Conservation (phyloP, 2,329 filamentous ascomycete species). For the Fusarium compactum region DNA sequence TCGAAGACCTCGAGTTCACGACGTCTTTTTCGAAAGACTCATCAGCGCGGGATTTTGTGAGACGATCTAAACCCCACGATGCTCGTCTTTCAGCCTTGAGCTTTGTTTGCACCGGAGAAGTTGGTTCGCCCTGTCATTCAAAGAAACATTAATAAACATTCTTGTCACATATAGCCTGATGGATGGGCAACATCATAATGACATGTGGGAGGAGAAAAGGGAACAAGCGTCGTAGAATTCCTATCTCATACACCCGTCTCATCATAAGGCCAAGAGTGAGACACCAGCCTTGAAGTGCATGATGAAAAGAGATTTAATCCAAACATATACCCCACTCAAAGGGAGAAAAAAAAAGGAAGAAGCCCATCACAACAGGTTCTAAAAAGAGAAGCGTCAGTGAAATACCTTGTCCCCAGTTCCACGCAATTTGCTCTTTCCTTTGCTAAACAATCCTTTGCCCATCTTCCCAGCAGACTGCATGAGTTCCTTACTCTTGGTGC, state of each 20-base stretch:
- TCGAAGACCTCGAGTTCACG: slow-evolving; percentile 31
- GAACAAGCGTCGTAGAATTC: slow-evolving; percentile 56
- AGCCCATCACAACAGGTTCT: slow-evolving; percentile 48
- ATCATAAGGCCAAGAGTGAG: slow-evolving; percentile 51
- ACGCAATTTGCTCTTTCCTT: slow-evolving; percentile 86
- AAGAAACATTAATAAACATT: slow-evolving; percentile 54
- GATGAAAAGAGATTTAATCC: slow-evolving; percentile 48
- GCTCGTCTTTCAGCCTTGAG: slow-evolving; percentile 56
- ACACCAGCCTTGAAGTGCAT: slow-evolving; percentile 48
- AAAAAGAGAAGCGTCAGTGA: slow-evolving; percentile 66
- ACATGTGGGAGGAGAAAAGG: slow-evolving; percentile 44
- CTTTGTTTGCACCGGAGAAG: slow-evolving; percentile 51
- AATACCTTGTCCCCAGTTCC: slow-evolving; percentile 88
- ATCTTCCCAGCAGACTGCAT: slow-evolving; percentile 88
- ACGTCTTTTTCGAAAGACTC: slow-evolving; percentile 38
- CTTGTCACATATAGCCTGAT: slow-evolving; percentile 47
- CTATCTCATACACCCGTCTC: slow-evolving; percentile 56
- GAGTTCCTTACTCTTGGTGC: slow-evolving; percentile 88
- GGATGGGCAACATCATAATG: slow-evolving; percentile 47
- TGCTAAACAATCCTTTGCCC: slow-evolving; percentile 90
- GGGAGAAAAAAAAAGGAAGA: slow-evolving; percentile 44
- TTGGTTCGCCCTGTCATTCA: slow-evolving; percentile 54
- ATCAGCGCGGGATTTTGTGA: slow-evolving; percentile 50
- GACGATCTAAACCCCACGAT: slow-evolving; percentile 59
- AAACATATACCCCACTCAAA: slow-evolving; percentile 46